These are phyloP conservation scores for Neospora caninum DNA, from an alignment of 169 alveolate genomes.

Conservation along the genomic window DNA sequence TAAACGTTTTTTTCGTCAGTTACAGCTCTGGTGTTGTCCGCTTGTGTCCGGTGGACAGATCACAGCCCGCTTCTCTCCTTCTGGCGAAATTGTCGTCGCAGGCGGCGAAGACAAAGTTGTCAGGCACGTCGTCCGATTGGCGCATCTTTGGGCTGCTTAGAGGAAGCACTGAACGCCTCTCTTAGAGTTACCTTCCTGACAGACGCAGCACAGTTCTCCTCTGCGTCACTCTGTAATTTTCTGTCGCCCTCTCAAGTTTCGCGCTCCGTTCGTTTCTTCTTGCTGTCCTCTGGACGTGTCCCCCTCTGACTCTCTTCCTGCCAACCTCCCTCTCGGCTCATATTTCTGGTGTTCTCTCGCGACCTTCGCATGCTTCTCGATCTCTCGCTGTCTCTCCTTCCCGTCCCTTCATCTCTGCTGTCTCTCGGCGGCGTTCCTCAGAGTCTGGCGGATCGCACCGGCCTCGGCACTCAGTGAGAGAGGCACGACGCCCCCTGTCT, in stretches of 20 bases:
- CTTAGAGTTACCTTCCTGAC: background rate
- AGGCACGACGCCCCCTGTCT: too few relatives aligned
- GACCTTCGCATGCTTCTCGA: background rate
- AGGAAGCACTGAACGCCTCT: background rate
- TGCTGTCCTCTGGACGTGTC: too few relatives aligned
- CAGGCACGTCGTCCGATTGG: background rate
- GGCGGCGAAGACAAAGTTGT: slow-evolving; percentile 55
- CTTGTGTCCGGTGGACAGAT: slow-evolving; percentile 18
- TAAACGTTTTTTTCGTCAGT: too few relatives aligned
- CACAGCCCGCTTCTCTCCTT: slow-evolving; percentile 57
- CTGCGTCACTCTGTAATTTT: background rate
- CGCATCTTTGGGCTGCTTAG: background rate
- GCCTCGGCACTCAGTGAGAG: background rate
- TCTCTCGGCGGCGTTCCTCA: background rate
- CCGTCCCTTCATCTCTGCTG: background rate
- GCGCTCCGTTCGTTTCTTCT: too few relatives aligned
- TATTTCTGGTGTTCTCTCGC: too few relatives aligned
- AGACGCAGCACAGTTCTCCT: background rate
- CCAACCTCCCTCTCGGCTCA: too few relatives aligned
- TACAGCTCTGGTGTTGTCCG: too few relatives aligned
- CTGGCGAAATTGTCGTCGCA: slow-evolving; percentile 39
- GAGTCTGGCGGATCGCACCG: slow-evolving; percentile 20
- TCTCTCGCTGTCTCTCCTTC: background rate
- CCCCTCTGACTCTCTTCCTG: too few relatives aligned
- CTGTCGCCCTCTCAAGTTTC: too few relatives aligned